A percentile compares a stretch with the other conserved stretches of the same genome.
These are phyloP conservation scores for Pezicula carpinea DNA, from an alignment of 2,329 filamentous ascomycete genomes.

Conservation along the genomic window DNA sequence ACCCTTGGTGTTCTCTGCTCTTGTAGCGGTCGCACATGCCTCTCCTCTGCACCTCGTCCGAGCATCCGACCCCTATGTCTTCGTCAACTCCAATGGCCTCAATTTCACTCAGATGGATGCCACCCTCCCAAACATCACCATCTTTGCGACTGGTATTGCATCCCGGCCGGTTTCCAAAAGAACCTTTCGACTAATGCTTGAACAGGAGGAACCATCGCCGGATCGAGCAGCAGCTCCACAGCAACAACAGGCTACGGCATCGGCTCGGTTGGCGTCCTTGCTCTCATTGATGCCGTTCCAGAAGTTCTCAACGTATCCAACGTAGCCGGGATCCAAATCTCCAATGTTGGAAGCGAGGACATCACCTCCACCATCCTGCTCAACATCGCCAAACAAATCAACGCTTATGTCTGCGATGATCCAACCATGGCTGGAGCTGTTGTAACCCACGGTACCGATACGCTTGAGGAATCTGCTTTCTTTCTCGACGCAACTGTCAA, in stretches of 20 bases:
- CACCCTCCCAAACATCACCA: constrained; percentile 18
- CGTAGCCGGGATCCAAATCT: constrained; percentile 47
- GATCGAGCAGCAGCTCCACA: constrained; percentile 40
- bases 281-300: constrained; percentile 50
- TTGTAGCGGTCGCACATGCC: constrained; percentile 12
- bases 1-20: background rate
- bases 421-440: constrained; percentile 43
- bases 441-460: constrained; percentile 63
- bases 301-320: constrained; percentile 50
- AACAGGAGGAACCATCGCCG: constrained; percentile 56
- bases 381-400: constrained; percentile 42
- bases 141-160: constrained; percentile 20
- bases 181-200: constrained; percentile 25
- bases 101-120: constrained; percentile 23
- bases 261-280: constrained; percentile 25
- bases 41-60: constrained; percentile 13
- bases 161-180: background rate
- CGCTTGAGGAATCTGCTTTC: constrained; percentile 59
- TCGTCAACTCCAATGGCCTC: constrained; percentile 20
- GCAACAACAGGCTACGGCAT: constrained; percentile 52
- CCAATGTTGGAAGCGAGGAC: constrained; percentile 42
- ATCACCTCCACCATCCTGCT: constrained; percentile 46
- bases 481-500: constrained; percentile 55
- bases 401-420: constrained; percentile 33
- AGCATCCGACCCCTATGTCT: constrained; percentile 13